Percentiles rank a stretch among this genome's conserved stretches.
Evolutionary conservation across 2,329 filamentous ascomycete genomes (phyloP).

Genomic region (Ceratocystis cubensis): DNA sequence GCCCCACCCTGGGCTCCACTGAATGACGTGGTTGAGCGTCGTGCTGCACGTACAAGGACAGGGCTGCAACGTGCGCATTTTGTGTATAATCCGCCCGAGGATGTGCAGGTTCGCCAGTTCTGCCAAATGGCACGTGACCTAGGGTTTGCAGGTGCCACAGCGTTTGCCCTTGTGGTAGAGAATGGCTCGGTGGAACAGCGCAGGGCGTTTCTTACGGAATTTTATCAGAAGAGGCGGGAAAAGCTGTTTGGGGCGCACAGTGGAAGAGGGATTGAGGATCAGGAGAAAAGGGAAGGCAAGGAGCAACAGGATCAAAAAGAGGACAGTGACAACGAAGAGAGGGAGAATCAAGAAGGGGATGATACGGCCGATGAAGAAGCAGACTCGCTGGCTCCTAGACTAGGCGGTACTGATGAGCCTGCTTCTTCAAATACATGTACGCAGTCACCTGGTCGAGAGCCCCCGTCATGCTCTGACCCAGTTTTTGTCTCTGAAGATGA

Average conservation of each 20-base stretch:
- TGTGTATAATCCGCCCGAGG: conserved; percentile 59
- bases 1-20: conserved; percentile 26
- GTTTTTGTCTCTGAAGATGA: conserved; percentile 32
- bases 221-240: conserved; percentile 58
- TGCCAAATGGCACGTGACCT: conserved; percentile 76
- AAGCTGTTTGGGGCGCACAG: conserved; percentile 29
- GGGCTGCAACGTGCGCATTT: conserved; percentile 23
- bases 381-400: not conserved
- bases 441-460: not conserved
- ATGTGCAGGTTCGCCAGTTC: conserved; percentile 70
- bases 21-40: conserved; percentile 24
- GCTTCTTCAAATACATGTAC: not conserved
- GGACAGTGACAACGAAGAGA: not conserved
- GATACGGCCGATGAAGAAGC: conserved; percentile 21
- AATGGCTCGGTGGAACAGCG: conserved; percentile 77
- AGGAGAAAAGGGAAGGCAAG: conserved; percentile 12
- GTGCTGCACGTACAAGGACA: conserved; percentile 24
- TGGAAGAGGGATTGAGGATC: conserved; percentile 14
- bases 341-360: not conserved
- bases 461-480: conserved; percentile 20
- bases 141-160: conserved; percentile 61
- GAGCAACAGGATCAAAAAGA: not conserved
- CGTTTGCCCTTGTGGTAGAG: conserved; percentile 85
- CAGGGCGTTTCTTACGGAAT: conserved; percentile 62
- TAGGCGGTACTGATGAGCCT: not conserved